These are phyloP conservation scores for Cymbomonas tetramitiformis DNA, from an alignment of 139 green algal species.

Conservation along the genomic window DNA sequence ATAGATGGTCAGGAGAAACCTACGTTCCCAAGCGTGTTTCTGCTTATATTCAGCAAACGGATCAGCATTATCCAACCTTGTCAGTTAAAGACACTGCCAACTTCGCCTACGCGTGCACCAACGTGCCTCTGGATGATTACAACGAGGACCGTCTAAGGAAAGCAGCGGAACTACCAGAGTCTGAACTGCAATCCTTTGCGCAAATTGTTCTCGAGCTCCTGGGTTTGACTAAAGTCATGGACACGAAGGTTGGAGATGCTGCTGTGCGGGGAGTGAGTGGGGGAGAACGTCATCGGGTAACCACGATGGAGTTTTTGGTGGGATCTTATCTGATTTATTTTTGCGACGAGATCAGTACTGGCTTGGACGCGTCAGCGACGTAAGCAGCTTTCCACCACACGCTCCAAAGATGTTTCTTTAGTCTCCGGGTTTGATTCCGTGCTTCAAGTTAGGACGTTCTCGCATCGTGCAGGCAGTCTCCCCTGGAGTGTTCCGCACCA, in stretches of 20 bases:
- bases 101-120: slow-evolving; percentile 49
- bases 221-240: slow-evolving; percentile 29
- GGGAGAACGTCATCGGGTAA: slow-evolving; percentile 54
- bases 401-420: too few species aligned
- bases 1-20: too few species aligned
- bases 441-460: too few species aligned
- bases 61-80: slow-evolving; percentile 34
- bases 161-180: too few species aligned
- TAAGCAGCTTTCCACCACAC: too few species aligned
- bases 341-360: slow-evolving; percentile 45
- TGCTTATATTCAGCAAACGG: slow-evolving; percentile 40
- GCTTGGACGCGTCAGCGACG: slow-evolving; percentile 50
- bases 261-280: slow-evolving; percentile 51
- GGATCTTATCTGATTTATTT: slow-evolving; percentile 30
- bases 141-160: too few species aligned
- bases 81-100: slow-evolving; percentile 57
- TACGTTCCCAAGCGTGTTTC: too few species aligned
- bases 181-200: too few species aligned
- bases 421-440: too few species aligned
- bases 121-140: too few species aligned
- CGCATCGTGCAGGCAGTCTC: too few species aligned
- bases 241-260: slow-evolving; percentile 51
- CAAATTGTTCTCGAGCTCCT: slow-evolving; percentile 39
- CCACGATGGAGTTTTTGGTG: slow-evolving; percentile 47
- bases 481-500: too few species aligned